Evolutionary conservation across 306 rosid genomes (phyloP).

Genomic region (Alnus glutinosa): DNA sequence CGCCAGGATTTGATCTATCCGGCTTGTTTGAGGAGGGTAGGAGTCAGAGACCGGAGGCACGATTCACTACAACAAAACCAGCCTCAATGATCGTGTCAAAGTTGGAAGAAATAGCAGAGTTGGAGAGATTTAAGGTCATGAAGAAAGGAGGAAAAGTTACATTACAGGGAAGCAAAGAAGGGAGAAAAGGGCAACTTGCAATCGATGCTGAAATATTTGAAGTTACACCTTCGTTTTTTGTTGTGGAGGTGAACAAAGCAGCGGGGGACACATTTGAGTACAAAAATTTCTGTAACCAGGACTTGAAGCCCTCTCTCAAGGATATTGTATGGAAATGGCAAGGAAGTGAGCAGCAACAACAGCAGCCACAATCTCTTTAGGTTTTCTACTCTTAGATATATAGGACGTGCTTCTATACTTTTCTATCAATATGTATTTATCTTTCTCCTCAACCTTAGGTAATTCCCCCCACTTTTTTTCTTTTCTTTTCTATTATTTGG

Average conservation of each 20-base stretch:
- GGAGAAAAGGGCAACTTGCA: conserved; percentile 49
- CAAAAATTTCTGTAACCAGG: conserved; percentile 41
- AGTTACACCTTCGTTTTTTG: conserved; percentile 52
- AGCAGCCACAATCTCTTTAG: conserved; percentile 5
- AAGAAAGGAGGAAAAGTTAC: conserved; percentile 52
- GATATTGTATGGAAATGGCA: conserved; percentile 68
- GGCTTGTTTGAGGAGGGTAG: conserved; percentile 54
- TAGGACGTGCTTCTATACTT: background rate
- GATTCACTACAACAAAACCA: conserved; percentile 47
- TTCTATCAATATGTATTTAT: conserved; percentile 9
- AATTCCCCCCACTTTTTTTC: background rate
- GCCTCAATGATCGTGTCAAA: conserved; percentile 54
- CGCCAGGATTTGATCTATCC: conserved; percentile 70
- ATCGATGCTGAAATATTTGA: conserved; percentile 76
- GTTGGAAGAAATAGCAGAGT: conserved; percentile 55
- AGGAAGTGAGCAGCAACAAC: conserved; percentile 36
- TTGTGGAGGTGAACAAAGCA: conserved; percentile 69
- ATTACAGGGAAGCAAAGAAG: conserved; percentile 52
- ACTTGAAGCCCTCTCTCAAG: conserved; percentile 50
- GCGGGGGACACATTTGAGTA: conserved; percentile 70
- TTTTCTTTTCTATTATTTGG: background rate
- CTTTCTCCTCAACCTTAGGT: background rate
- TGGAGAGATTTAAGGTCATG: conserved; percentile 48
- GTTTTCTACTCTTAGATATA: conserved; percentile 11
- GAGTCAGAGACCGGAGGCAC: conserved; percentile 12